A percentile compares a stretch with the other conserved stretches of the same genome.
Evolutionary conservation across 306 rosid genomes (phyloP).

Genomic region (Rosa multiflora): DNA sequence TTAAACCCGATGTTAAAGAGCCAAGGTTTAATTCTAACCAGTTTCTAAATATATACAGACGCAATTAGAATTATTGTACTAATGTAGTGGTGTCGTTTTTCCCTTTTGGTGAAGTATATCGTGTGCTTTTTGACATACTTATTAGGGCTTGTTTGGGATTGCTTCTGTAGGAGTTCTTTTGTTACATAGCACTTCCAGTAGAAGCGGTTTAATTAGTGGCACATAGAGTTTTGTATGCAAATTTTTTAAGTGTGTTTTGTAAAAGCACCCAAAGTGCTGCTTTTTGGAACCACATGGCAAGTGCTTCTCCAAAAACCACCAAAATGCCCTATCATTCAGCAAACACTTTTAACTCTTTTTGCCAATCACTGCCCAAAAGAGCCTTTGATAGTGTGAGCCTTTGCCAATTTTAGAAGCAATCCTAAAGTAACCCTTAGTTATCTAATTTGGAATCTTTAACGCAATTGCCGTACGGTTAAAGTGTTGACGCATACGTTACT

Average conservation of each 20-base stretch:
- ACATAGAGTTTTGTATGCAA: not conserved
- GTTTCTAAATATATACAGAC: not conserved
- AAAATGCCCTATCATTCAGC: not conserved
- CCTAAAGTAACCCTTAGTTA: not conserved
- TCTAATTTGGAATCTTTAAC: not conserved
- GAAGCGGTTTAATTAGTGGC: not conserved
- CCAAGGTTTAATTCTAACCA: slow-evolving; percentile 61
- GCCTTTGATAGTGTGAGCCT: not conserved
- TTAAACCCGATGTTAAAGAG: slow-evolving; percentile 81
- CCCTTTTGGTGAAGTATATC: not conserved
- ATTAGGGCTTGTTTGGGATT: slow-evolving; percentile 4
- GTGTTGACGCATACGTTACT: not conserved
- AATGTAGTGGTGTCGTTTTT: not conserved
- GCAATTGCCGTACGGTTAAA: not conserved
- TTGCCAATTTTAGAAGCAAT: not conserved
- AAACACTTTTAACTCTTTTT: not conserved
- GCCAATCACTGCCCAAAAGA: not conserved
- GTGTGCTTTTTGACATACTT: not conserved
- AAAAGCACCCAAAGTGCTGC: not conserved
- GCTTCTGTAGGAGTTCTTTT: not conserved
- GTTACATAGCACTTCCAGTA: not conserved
- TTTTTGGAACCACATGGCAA: not conserved
- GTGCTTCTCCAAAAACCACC: not conserved
- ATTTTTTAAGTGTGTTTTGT: not conserved
- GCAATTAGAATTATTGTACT: not conserved